These are phyloP conservation scores for Trichothecium roseum DNA, from an alignment of 2,329 filamentous ascomycete species.

Conservation along the genomic window DNA sequence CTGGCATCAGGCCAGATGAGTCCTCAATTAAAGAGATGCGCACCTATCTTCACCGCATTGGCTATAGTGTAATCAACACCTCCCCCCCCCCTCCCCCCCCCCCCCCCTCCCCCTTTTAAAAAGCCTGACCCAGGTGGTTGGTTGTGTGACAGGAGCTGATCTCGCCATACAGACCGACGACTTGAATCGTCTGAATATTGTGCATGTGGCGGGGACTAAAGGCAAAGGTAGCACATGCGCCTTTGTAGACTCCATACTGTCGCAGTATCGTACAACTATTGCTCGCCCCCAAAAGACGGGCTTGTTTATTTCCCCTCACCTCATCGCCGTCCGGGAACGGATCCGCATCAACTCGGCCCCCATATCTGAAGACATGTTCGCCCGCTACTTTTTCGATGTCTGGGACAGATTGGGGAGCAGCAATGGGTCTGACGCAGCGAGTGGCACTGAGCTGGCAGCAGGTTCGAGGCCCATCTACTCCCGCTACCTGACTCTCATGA, in stretches of 20 bases:
- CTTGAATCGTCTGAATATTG: slow-evolving; percentile 50
- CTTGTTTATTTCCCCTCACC: slow-evolving; percentile 59
- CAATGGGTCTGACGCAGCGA: slow-evolving; percentile 13
- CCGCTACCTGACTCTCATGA: slow-evolving; percentile 54
- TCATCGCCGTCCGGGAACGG: slow-evolving; percentile 56
- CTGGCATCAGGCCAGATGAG: slow-evolving; percentile 60
- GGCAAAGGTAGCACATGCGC: slow-evolving; percentile 67
- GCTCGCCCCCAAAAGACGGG: slow-evolving; percentile 37
- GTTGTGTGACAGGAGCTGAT: too few relatives aligned
- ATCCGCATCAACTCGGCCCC: slow-evolving; percentile 52
- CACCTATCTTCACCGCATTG: slow-evolving; percentile 65
- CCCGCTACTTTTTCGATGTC: slow-evolving; percentile 58
- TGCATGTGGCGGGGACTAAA: slow-evolving; percentile 68
- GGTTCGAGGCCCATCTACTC: slow-evolving; percentile 44
- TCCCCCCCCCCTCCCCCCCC: neutral
- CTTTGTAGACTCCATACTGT: slow-evolving; percentile 53
- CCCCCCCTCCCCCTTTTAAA: neutral
- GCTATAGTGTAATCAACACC: slow-evolving; percentile 47
- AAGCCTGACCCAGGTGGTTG: too few relatives aligned
- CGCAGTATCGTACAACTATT: slow-evolving; percentile 30
- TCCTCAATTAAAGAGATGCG: slow-evolving; percentile 68
- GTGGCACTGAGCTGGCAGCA: slow-evolving; percentile 14
- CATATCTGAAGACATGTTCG: slow-evolving; percentile 47
- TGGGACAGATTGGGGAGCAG: slow-evolving; percentile 43
- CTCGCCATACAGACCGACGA: slow-evolving; percentile 25